Evolutionary conservation across 208 protist genomes (phyloP), one percentile per base, ranked within the genome.

Genomic region (Borovskyia barvae): DNA sequence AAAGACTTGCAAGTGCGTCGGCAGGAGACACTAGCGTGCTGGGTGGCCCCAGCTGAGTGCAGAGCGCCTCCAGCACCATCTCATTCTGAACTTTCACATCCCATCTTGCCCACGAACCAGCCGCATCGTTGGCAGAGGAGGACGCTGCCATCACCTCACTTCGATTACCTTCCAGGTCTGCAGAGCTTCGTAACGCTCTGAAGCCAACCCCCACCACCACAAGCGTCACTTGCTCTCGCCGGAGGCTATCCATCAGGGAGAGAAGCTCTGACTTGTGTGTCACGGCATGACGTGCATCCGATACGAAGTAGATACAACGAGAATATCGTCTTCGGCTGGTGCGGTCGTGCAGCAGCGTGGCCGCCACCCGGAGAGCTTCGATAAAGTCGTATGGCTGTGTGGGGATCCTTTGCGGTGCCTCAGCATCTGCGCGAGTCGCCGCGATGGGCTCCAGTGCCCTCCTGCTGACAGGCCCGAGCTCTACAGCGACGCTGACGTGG

Each of bases 281-380:
- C 17, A 97, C 90, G 7, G 70, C 66, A 32, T 83, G 71, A n/a
- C 66, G 62, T 1, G 83, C 85, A 29, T 95, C 89, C 0, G 93
- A 96, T 30, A 97, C 39, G 15, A 97, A 61, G 62, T 93, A 97
- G 17, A 98, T 82, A 53, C 77, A 52, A 17, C 88, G 80, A n/a
- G 56, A 45, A 54, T 80, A 92, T 49, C 78, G 77, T 22, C 70
- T 80, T 5, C 75, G 76, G 15, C 32, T 47, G 1, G 68, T 77
- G 26, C 74, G 60, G 24, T 74, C 73, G n/a, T 83, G 57, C 20
- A 97, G 61, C 33, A 97, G 28, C 11, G 93, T 68, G 24, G 74
- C 73, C 30, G 80, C 91, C 12, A 97, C 81, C 20, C 77, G 56
- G 2, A 98, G 56, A 1, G 87, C 82, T 40, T 98, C 93, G 3